These are phyloP conservation scores for Elymus sibiricus DNA, from an alignment of 176 grass and related monocot genomes.

Conservation along the genomic window DNA sequence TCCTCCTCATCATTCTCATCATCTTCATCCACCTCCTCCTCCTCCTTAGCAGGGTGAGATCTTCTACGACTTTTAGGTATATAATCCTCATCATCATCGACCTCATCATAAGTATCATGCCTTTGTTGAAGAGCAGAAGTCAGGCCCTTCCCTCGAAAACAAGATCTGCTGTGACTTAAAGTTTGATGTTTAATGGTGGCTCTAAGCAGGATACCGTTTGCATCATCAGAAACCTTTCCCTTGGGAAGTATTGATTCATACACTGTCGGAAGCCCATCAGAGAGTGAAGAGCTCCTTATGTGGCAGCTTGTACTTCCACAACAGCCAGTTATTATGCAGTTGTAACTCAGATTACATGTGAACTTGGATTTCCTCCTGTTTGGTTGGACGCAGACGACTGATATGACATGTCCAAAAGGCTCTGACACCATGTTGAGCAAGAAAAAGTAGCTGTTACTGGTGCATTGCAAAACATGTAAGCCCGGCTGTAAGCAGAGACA, in stretches of 20 bases:
- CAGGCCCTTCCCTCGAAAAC: too few relatives aligned
- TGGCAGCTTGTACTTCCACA: background rate
- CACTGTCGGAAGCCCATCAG: background rate
- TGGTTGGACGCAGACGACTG: background rate
- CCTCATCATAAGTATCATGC: too few relatives aligned
- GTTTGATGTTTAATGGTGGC: background rate
- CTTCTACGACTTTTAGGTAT: background rate
- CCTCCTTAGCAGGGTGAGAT: too few relatives aligned
- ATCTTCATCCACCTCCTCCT: too few relatives aligned
- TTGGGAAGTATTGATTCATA: background rate
- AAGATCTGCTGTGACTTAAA: background rate
- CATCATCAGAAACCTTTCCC: background rate
- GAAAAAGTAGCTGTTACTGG: background rate
- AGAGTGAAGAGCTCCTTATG: background rate
- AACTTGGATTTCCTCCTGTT: background rate
- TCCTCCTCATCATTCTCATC: too few relatives aligned
- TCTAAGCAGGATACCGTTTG: background rate
- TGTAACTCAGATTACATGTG: background rate
- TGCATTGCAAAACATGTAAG: background rate
- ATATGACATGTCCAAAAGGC: background rate
- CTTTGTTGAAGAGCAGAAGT: too few relatives aligned
- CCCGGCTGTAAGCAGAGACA: background rate
- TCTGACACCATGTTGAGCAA: background rate
- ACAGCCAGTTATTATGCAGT: background rate
- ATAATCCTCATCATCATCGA: too few relatives aligned